A percentile compares a stretch with the other conserved stretches of the same genome.
Evolutionary conservation across 257 asterid genomes (phyloP).

Genomic region (Rauvolfia tetraphylla): DNA sequence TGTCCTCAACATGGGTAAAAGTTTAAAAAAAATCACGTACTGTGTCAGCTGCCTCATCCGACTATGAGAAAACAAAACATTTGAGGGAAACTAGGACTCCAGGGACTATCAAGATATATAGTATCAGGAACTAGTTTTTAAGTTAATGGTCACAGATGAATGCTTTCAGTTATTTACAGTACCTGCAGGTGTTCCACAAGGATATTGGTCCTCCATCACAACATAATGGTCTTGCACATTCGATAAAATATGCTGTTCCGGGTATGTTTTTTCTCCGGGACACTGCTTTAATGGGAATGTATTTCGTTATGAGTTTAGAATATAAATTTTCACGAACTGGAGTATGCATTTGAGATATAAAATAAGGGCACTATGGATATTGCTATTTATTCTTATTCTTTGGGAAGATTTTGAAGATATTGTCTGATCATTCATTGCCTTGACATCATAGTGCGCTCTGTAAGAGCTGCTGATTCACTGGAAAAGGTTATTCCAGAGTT

Average conservation of each 20-base stretch:
- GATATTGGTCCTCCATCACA: constrained; percentile 32
- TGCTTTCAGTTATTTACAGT: neutral
- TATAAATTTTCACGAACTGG: neutral
- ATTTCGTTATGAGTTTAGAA: constrained; percentile 1
- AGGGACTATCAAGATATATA: neutral
- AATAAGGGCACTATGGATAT: neutral
- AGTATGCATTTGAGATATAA: neutral
- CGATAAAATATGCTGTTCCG: constrained; percentile 43
- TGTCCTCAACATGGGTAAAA: neutral
- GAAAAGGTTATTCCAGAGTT: constrained; percentile 25
- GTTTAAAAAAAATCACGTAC: neutral
- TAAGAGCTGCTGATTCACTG: constrained; percentile 26
- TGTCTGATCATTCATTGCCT: constrained; percentile 9
- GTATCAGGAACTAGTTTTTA: neutral
- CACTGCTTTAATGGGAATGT: neutral
- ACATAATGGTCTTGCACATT: constrained; percentile 24
- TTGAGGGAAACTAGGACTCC: neutral
- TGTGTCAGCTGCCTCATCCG: neutral
- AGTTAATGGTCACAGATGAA: neutral
- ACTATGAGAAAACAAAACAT: neutral
- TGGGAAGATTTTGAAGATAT: neutral
- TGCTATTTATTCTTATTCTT: neutral
- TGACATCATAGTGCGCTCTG: constrained; percentile 24
- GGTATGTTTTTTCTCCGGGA: constrained; percentile 15
- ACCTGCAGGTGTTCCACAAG: constrained; percentile 61